Base-by-base conservation (phyloP, 78 protist species). In the Chrysochromulina parva region DNA sequence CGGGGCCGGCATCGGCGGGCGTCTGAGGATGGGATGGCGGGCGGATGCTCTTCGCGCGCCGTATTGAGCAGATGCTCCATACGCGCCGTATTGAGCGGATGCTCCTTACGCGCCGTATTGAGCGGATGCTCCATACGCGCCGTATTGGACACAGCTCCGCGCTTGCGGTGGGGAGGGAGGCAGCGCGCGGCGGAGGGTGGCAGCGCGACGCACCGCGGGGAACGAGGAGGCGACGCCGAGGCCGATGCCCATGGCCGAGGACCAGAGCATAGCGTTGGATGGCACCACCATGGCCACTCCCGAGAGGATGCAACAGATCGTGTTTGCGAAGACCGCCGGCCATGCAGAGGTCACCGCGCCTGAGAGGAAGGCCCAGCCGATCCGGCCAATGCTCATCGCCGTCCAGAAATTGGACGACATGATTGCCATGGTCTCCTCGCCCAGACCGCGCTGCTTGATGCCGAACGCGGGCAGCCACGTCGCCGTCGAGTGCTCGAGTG, bases 391-490 rank as follows among this genome's bases (percentile, higher is more conserved):
- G n/a, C n/a, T 14, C 78, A 69, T 69, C 11, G 78, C 4, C 48
- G 78, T 69, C 78, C 78, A 69, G 50, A 14, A 69, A 50, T 69
- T 69, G 13, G 78, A 16, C 74, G n/a, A 6, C 74, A 24, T 67
- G 48, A 67, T 67, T 7, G 62, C 62, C 62, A 58, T 58, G 24
- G 62, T 58, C 62, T 58, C 62, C 62, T 58, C 62, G 62, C 24
- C 7, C 24, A 13, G 24, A 13, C 74, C 74, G 16, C 74, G 20
- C 74, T 22, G 74, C 20, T 67, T 9, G 38, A 67, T 19, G 6
- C 74, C 74, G 74, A 17, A 67, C 74, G 74, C 74, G 9, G 74
- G 17, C 38, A 67, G n/a, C 78, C 78, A 69, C 78, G 78, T n/a
- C 78, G 78, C 78, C 78, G 16, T 50, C n/a, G 78, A 9, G 50